A percentile compares a stretch with the other conserved stretches of the same genome.
Conservation (phyloP, 2,329 filamentous ascomycete genomes). For the Paraphoma chrysanthemicola region DNA sequence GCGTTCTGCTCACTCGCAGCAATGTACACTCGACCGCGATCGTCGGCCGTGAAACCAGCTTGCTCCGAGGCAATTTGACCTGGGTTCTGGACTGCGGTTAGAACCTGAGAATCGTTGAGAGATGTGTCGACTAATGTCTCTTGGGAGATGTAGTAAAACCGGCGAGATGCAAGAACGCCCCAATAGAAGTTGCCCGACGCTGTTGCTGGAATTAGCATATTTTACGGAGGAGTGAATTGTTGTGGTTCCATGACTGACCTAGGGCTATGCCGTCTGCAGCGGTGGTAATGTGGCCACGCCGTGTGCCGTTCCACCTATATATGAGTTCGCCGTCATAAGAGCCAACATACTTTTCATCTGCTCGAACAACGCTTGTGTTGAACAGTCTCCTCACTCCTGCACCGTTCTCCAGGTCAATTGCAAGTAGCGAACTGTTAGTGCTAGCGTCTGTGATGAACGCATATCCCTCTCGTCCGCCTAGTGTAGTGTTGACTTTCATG, state of each 20-base stretch:
- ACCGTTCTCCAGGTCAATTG: constrained; percentile 49
- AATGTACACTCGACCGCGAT: constrained; percentile 51
- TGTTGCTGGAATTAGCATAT: constrained; percentile 4
- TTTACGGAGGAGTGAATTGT: background rate
- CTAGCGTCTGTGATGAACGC: constrained; percentile 53
- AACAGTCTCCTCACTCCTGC: constrained; percentile 45
- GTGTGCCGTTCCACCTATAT: constrained; percentile 47
- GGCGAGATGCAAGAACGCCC: constrained; percentile 50
- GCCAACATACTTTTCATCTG: constrained; percentile 51
- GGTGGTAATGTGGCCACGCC: constrained; percentile 35
- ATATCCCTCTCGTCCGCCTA: constrained; percentile 46
- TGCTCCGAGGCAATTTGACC: constrained; percentile 51
- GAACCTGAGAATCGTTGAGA: constrained; percentile 44
- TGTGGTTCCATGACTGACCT: constrained; percentile 4
- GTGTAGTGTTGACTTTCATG: constrained; percentile 53
- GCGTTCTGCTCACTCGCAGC: constrained; percentile 53
- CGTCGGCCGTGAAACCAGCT: constrained; percentile 53
- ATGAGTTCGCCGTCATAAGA: constrained; percentile 46
- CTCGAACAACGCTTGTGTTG: constrained; percentile 44
- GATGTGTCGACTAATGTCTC: constrained; percentile 38
- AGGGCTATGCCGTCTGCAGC: constrained; percentile 50
- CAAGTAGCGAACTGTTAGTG: constrained; percentile 46
- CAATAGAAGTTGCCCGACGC: constrained; percentile 53
- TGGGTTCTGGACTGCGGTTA: constrained; percentile 47
- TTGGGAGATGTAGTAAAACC: constrained; percentile 53